Evolutionary conservation across 1,284 basidiomycete species (phyloP).

Genomic region (Coniferiporia weirii): DNA sequence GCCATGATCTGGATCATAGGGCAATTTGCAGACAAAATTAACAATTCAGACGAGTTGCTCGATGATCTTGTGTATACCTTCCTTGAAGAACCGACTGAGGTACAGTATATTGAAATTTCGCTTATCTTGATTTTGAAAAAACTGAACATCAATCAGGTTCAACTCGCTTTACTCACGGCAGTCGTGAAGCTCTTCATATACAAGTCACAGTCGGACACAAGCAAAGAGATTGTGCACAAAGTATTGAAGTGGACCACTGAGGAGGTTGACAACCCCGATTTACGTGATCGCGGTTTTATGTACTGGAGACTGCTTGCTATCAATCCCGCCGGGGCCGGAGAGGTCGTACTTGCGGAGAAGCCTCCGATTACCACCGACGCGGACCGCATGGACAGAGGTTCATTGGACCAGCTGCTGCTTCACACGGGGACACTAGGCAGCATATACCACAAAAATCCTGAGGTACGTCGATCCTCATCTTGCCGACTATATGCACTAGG

Average conservation of each 20-base stretch:
- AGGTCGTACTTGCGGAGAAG: conserved; percentile 92
- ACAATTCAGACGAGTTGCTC: conserved; percentile 92
- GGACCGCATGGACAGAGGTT: conserved; percentile 93
- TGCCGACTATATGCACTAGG: conserved; percentile 3
- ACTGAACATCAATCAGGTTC: conserved; percentile 56
- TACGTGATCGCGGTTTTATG: conserved; percentile 97
- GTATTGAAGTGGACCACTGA: conserved; percentile 97
- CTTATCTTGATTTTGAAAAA: not conserved
- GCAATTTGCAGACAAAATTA: conserved; percentile 94
- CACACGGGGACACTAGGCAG: conserved; percentile 82
- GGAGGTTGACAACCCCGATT: conserved; percentile 95
- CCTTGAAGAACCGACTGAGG: conserved; percentile 90
- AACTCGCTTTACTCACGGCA: conserved; percentile 92
- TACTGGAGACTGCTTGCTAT: conserved; percentile 98
- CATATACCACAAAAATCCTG: conserved; percentile 86
- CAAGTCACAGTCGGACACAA: conserved; percentile 77
- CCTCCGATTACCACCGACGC: conserved; percentile 97
- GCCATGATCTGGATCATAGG: conserved; percentile 99
- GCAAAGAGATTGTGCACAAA: conserved; percentile 90
- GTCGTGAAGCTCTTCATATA: conserved; percentile 97
- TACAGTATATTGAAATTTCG: conserved; percentile 44
- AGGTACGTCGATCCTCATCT: conserved; percentile 42
- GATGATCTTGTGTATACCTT: conserved; percentile 91
- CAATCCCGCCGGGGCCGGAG: conserved; percentile 84
- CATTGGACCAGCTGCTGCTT: conserved; percentile 82